These are phyloP conservation scores for Cordyceps cicadae DNA, from an alignment of 2,329 filamentous ascomycete genomes.

Conservation along the genomic window DNA sequence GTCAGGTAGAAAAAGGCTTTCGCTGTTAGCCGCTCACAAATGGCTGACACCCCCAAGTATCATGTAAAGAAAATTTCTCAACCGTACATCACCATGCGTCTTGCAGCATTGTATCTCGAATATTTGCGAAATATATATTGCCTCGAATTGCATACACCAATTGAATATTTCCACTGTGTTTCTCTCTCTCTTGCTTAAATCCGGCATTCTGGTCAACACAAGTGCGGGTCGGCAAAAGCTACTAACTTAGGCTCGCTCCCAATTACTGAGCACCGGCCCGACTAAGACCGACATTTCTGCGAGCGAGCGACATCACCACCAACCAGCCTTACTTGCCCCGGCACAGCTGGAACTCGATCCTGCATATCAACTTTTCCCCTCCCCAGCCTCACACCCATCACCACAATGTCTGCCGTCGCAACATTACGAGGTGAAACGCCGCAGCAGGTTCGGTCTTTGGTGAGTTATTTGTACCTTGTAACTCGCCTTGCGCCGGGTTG, in stretches of 20 bases:
- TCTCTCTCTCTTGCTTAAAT: neutral
- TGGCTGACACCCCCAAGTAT: neutral
- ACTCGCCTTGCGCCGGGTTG: neutral
- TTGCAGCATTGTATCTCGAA: neutral
- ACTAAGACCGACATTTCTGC: slow-evolving; percentile 12
- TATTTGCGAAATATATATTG: neutral
- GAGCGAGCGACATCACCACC: slow-evolving; percentile 6
- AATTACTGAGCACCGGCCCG: slow-evolving; percentile 5
- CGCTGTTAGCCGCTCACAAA: neutral
- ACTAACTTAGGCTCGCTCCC: neutral
- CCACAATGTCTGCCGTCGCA: slow-evolving; percentile 30
- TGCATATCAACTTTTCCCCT: slow-evolving; percentile 5
- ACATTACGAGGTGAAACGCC: slow-evolving; percentile 45
- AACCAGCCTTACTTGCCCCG: neutral
- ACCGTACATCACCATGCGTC: neutral
- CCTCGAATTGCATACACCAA: neutral
- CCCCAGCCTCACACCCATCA: neutral
- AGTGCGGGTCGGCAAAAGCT: slow-evolving; percentile 5
- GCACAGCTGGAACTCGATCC: slow-evolving; percentile 9
- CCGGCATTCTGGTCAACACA: neutral
- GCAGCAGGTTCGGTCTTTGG: slow-evolving; percentile 49
- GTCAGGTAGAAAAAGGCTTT: neutral
- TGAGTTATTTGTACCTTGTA: slow-evolving; percentile 26
- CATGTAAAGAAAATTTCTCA: neutral
- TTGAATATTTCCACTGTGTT: neutral